These are phyloP conservation scores for Favolaschia claudopus DNA, from an alignment of 768 basidiomycete genomes.

Conservation along the genomic window DNA sequence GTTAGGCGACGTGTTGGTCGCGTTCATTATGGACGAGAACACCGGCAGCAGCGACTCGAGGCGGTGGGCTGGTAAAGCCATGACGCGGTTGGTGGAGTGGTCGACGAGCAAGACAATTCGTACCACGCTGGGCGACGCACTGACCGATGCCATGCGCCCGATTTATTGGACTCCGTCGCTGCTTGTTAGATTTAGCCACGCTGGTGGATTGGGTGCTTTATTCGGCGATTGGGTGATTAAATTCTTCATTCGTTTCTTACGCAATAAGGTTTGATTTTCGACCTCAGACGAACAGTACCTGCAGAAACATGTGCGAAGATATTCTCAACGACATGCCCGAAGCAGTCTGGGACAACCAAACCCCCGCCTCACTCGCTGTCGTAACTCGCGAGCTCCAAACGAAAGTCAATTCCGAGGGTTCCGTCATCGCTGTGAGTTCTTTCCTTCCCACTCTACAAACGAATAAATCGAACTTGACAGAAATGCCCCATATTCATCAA, in stretches of 20 bases:
- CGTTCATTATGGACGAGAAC: slow-evolving; percentile 28
- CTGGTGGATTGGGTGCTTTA: slow-evolving; percentile 34
- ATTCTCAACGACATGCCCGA: slow-evolving; percentile 29
- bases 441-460: neutral
- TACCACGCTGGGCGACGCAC: slow-evolving; percentile 29
- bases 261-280: neutral
- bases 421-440: slow-evolving; percentile 9
- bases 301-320: slow-evolving; percentile 25
- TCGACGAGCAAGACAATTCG: slow-evolving; percentile 29
- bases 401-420: slow-evolving; percentile 27
- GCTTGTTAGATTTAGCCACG: slow-evolving; percentile 31
- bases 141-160: slow-evolving; percentile 37
- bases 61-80: slow-evolving; percentile 25
- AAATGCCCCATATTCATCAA: slow-evolving; percentile 27
- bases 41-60: slow-evolving; percentile 19
- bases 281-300: slow-evolving; percentile 28
- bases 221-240: slow-evolving; percentile 35
- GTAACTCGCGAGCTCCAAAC: slow-evolving; percentile 29
- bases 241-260: neutral
- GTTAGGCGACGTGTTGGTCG: slow-evolving; percentile 34
- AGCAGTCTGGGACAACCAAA: slow-evolving; percentile 35
- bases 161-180: slow-evolving; percentile 30
- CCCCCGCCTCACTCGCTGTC: slow-evolving; percentile 27
- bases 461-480: slow-evolving; percentile 14
- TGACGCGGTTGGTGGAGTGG: slow-evolving; percentile 31